Evolutionary conservation across 2,329 filamentous ascomycete genomes (phyloP).

Genomic region (Penicillium occitanis): DNA sequence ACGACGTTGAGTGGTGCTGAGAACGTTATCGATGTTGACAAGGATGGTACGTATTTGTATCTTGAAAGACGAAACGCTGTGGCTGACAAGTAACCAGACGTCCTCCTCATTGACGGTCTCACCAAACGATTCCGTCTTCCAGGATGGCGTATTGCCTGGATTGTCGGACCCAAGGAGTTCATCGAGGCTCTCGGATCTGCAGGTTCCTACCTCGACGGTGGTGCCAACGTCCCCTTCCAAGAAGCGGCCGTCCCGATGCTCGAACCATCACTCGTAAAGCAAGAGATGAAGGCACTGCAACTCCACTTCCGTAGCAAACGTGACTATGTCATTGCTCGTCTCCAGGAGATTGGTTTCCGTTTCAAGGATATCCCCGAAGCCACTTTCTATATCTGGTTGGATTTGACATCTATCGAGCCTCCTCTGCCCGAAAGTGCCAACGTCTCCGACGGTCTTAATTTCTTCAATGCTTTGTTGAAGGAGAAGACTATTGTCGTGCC

Average conservation of each 20-base stretch:
- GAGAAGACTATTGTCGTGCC: conserved; percentile 97
- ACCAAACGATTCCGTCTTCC: conserved; percentile 96
- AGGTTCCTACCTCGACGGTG: conserved; percentile 90
- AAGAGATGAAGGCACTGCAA: conserved; percentile 88
- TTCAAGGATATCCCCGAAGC: conserved; percentile 82
- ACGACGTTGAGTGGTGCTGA: conserved; percentile 83
- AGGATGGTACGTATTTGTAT: conserved; percentile 54
- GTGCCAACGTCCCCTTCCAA: conserved; percentile 93
- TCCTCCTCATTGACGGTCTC: conserved; percentile 90
- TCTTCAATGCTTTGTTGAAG: conserved; percentile 89
- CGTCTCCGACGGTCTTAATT: conserved; percentile 91
- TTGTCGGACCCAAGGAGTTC: conserved; percentile 93
- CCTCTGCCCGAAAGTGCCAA: conserved; percentile 60
- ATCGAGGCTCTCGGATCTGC: conserved; percentile 90
- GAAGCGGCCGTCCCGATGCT: conserved; percentile 91
- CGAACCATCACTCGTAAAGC: conserved; percentile 75
- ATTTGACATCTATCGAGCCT: conserved; percentile 51
- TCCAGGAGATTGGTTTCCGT: conserved; percentile 82
- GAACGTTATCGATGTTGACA: conserved; percentile 85
- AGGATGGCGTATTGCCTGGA: conserved; percentile 96
- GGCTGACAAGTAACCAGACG: conserved; percentile 53
- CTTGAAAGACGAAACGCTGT: not conserved
- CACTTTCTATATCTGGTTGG: conserved; percentile 89
- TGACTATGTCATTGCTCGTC: conserved; percentile 79
- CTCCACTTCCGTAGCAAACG: conserved; percentile 88